Percentiles rank a stretch among this genome's conserved stretches.
Conservation (phyloP, 352 stramenopile genomes). For the Pythium phragmiticola region DNA sequence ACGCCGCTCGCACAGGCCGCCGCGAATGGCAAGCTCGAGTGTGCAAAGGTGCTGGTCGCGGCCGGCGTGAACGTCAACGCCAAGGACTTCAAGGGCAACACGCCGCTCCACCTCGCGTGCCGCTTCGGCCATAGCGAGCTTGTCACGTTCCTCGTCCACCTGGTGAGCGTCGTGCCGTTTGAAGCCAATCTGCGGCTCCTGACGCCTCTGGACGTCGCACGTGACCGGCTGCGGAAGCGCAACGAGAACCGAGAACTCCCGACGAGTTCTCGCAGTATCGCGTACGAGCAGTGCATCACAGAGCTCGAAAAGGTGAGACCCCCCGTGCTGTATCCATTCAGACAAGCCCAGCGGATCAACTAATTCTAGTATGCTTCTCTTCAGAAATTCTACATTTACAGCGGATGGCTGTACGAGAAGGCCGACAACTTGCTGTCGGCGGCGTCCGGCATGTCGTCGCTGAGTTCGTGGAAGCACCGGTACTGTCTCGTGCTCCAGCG, state of each 20-base stretch:
- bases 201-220: conserved; percentile 32
- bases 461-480: conserved; percentile 36
- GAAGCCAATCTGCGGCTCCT: conserved; percentile 29
- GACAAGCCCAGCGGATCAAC: too few relatives aligned
- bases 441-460: conserved; percentile 29
- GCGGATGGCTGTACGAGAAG: conserved; percentile 34
- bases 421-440: conserved; percentile 32
- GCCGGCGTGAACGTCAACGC: conserved; percentile 28
- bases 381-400: conserved; percentile 34
- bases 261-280: neutral
- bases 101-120: conserved; percentile 35
- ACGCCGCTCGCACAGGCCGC: conserved; percentile 31
- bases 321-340: neutral
- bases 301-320: conserved; percentile 27
- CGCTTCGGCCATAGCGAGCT: conserved; percentile 21
- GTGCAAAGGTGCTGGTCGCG: conserved; percentile 23
- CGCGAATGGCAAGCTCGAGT: conserved; percentile 24
- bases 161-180: conserved; percentile 25
- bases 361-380: neutral
- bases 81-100: conserved; percentile 39
- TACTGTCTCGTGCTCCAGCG: conserved; percentile 75
- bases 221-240: conserved; percentile 17
- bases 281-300: conserved; percentile 32
- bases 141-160: conserved; percentile 24
- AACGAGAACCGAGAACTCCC: conserved; percentile 4